These are phyloP conservation scores for Peltaster fructicola DNA, from an alignment of 2,329 filamentous ascomycete genomes.

Conservation along the genomic window DNA sequence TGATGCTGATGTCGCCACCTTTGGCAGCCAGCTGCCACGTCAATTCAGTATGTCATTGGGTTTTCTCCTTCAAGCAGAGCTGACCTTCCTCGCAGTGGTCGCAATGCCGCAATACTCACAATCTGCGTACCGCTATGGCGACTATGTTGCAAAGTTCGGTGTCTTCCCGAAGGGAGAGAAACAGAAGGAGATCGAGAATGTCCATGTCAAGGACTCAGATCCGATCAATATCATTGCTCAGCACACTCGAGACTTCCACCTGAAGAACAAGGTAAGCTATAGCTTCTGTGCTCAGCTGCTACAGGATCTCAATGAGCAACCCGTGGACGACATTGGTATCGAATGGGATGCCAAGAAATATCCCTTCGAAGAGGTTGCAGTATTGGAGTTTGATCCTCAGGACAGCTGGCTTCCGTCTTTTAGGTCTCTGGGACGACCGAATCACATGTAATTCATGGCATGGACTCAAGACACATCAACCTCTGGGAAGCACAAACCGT, in stretches of 20 bases:
- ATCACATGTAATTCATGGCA: conserved; percentile 25
- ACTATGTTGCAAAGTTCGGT: conserved; percentile 18
- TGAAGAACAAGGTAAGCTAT: conserved; percentile 19
- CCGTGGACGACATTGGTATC: conserved; percentile 19
- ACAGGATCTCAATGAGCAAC: conserved; percentile 18
- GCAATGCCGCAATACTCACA: conserved; percentile 19
- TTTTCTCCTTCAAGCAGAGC: not conserved
- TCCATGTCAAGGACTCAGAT: conserved; percentile 12
- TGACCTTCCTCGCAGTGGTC: conserved; percentile 13
- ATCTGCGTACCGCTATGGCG: conserved; percentile 19
- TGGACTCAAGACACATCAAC: conserved; percentile 22
- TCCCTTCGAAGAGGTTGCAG: conserved; percentile 17
- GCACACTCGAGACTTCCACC: conserved; percentile 16
- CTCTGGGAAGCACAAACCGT: conserved; percentile 23
- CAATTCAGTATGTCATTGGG: conserved; percentile 13
- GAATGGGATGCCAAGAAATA: conserved; percentile 18
- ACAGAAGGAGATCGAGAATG: conserved; percentile 14
- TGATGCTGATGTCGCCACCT: conserved; percentile 16
- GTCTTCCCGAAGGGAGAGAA: conserved; percentile 16
- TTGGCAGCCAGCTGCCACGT: conserved; percentile 12
- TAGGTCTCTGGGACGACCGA: conserved; percentile 23
- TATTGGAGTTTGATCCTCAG: conserved; percentile 23
- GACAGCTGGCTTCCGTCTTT: conserved; percentile 24
- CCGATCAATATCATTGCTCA: conserved; percentile 18
- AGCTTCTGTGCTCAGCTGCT: conserved; percentile 18